phyloP scores from a whole-genome alignment of 306 rosid species.

The Quercus gilva region DNA sequence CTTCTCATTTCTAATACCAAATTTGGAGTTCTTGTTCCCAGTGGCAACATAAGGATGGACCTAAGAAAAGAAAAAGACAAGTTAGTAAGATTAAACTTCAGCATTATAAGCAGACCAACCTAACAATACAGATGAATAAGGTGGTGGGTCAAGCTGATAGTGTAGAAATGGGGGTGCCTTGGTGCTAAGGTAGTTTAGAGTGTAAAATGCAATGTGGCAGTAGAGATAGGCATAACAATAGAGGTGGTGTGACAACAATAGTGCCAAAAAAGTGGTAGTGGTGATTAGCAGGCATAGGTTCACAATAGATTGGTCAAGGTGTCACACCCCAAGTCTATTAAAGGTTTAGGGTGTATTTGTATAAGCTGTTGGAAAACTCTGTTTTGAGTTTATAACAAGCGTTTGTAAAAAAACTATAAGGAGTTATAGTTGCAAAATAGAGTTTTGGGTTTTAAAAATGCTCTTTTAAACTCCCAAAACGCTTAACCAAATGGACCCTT shows the following conservation, averaged over 20 bases:
- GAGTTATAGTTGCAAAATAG: too few relatives aligned
- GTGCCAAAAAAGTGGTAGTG: not conserved
- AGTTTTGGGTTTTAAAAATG: too few relatives aligned
- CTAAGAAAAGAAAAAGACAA: constrained; percentile 35
- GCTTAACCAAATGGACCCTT: too few relatives aligned
- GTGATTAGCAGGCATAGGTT: not conserved
- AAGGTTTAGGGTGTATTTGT: too few relatives aligned
- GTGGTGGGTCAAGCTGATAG: not conserved
- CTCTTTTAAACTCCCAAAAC: too few relatives aligned
- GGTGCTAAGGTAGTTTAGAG: not conserved
- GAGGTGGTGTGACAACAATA: not conserved
- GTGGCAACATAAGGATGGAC: constrained; percentile 97
- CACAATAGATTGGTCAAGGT: not conserved
- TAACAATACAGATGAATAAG: not conserved
- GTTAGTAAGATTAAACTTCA: not conserved
- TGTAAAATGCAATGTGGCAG: too few relatives aligned
- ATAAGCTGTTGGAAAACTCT: too few relatives aligned
- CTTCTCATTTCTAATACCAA: constrained; percentile 95
- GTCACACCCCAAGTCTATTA: too few relatives aligned
- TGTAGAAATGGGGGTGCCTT: not conserved
- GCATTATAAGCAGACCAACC: not conserved
- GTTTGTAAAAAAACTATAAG: fast-evolving
- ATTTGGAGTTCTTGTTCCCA: constrained; percentile 94
- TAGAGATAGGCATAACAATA: not conserved
- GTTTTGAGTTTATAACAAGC: too few relatives aligned